Percentiles rank a stretch among this genome's conserved stretches.
Evolutionary conservation across 768 basidiomycete species (phyloP).

Genomic region (Rhodotorula kratochvilovae): DNA sequence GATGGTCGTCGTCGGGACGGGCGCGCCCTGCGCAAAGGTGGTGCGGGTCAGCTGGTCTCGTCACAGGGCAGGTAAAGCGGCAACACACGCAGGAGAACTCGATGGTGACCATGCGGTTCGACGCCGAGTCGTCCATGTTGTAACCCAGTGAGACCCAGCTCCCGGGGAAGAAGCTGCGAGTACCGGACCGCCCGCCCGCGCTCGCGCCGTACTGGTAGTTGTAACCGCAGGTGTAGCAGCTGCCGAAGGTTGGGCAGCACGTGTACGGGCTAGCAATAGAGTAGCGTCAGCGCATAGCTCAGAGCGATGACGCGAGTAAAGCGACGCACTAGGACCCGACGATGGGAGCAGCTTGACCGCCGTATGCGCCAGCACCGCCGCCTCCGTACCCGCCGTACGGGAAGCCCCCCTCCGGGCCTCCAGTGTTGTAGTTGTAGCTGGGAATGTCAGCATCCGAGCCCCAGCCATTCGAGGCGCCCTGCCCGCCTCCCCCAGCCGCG

Average conservation of each 20-base stretch:
- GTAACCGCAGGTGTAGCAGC: not conserved
- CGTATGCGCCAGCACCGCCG: no score
- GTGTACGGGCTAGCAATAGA: no score
- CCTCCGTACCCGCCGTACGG: not conserved
- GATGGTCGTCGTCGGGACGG: not conserved
- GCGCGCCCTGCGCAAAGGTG: not conserved
- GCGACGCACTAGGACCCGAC: not conserved
- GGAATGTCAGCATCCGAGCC: not conserved
- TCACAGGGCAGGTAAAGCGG: no score
- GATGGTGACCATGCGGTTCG: not conserved
- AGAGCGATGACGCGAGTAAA: not conserved
- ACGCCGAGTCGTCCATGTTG: not conserved
- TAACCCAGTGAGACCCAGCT: not conserved
- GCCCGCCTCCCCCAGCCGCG: not conserved
- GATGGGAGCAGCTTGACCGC: no score
- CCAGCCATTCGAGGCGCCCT: not conserved
- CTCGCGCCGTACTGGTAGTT: not conserved
- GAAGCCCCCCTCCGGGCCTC: not conserved
- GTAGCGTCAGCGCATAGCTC: no score
- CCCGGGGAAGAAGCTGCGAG: accelerated
- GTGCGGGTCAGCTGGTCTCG: not conserved
- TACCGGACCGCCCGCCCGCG: not conserved
- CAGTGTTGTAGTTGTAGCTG: no score
- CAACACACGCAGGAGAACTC: not conserved
- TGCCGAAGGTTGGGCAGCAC: no score